Evolutionary conservation across 805 yeast genomes (phyloP).

Genomic region (Suhomyces faveliae): DNA sequence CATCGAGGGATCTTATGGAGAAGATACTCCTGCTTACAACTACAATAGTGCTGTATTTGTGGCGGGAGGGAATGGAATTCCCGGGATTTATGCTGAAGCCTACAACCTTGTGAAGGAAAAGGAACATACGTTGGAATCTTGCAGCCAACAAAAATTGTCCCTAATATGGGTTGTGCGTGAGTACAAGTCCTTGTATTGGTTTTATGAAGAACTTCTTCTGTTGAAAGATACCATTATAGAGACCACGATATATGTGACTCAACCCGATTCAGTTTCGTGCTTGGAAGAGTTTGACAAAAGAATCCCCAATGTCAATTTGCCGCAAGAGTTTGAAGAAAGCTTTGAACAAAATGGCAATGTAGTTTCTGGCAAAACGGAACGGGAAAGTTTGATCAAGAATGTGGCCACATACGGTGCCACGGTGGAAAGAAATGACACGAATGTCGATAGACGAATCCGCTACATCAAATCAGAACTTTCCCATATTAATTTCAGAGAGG

Average conservation of each 20-base stretch:
- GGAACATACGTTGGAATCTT: background rate
- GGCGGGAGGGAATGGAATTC: conserved; percentile 67
- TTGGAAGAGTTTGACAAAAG: conserved; percentile 1
- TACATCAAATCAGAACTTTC: conserved; percentile 15
- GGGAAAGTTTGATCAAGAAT: background rate
- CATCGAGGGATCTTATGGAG: conserved; percentile 65
- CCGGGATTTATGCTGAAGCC: conserved; percentile 51
- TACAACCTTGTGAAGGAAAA: conserved; percentile 12
- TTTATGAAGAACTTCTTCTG: conserved; percentile 40
- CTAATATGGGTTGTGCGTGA: conserved; percentile 67
- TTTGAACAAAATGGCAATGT: background rate
- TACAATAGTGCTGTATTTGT: conserved; percentile 49
- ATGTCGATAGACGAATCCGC: background rate
- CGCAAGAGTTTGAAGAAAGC: background rate
- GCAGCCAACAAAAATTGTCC: conserved; percentile 22
- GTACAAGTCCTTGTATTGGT: conserved; percentile 49
- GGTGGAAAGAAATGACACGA: background rate
- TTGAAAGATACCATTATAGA: conserved; percentile 28
- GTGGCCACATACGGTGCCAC: background rate
- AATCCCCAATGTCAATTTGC: background rate
- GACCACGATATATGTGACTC: conserved; percentile 29
- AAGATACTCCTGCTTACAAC: conserved; percentile 43
- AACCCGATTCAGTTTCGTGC: conserved; percentile 16
- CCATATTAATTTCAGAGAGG: conserved; percentile 41
- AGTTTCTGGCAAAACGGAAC: background rate